These are phyloP conservation scores for Dissophora globulifera DNA, from an alignment of 192 early-diverging fungal genomes.

Conservation along the genomic window DNA sequence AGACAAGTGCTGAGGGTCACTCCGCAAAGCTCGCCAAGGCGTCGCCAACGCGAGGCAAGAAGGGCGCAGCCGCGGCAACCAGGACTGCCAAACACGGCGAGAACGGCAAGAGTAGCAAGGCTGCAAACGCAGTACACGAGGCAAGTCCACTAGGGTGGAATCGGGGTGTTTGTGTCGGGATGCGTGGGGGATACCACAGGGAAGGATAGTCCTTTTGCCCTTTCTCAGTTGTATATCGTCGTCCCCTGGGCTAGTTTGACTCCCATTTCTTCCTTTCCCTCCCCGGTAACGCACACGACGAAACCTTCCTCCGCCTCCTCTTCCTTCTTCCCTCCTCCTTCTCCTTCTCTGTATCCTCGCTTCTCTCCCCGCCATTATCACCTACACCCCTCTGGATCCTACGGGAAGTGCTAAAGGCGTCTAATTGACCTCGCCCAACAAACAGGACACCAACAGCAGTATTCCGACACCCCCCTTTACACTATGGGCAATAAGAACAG, in stretches of 20 bases:
- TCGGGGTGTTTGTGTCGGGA: too few species aligned
- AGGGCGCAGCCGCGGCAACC: constrained; percentile 17
- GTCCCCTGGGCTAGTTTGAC: not conserved
- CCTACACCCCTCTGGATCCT: too few species aligned
- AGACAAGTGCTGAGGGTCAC: not conserved
- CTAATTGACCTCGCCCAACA: too few species aligned
- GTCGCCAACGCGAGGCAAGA: not conserved
- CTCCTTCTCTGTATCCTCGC: too few species aligned
- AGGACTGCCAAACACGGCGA: not conserved
- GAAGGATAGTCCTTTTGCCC: constrained; percentile 15
- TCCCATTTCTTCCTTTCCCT: not conserved
- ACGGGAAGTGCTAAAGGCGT: too few species aligned
- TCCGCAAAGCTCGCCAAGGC: constrained; percentile 14
- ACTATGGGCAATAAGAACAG: constrained; percentile 52
- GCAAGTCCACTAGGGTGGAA: too few species aligned
- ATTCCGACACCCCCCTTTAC: too few species aligned
- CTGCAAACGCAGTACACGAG: too few species aligned
- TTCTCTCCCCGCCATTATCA: too few species aligned
- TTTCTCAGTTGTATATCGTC: too few species aligned
- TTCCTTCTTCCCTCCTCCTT: not conserved
- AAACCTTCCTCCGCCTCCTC: not conserved
- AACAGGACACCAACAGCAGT: too few species aligned
- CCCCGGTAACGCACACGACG: constrained; percentile 4
- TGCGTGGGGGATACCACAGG: not conserved
- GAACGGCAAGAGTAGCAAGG: not conserved